Conservation (phyloP, 495 filamentous ascomycete species). For the Aspergillus nidulans region DNA sequence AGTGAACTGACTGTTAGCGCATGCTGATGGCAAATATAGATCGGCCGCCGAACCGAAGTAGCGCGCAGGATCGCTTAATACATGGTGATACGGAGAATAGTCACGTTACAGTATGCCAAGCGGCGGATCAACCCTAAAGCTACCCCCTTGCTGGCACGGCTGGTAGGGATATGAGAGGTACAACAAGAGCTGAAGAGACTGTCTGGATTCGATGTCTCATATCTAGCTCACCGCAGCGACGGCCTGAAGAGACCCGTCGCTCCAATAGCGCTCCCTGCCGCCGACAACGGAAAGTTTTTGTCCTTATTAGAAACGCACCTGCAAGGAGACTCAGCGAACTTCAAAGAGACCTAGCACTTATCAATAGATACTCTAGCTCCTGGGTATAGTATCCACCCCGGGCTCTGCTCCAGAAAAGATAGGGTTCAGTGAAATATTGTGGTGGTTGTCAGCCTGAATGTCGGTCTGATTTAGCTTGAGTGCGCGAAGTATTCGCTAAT, state of each 20-base stretch:
- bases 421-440: no score
- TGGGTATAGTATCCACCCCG: not conserved
- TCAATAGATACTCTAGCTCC: not conserved
- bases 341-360: not conserved
- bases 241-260: not conserved
- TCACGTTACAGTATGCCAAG: not conserved
- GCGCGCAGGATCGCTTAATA: not conserved
- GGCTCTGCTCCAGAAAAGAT: not conserved
- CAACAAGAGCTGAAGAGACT: not conserved
- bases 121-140: not conserved
- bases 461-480: no score
- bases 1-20: not conserved
- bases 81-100: not conserved
- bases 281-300: not conserved
- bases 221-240: not conserved
- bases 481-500: no score
- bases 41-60: constrained; percentile 2
- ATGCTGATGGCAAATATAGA: not conserved
- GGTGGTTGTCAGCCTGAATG: no score
- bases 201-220: constrained; percentile 12
- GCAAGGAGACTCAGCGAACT: constrained; percentile 17
- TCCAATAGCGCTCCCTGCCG: not conserved
- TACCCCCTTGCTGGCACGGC: constrained; percentile 13
- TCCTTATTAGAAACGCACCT: constrained; percentile 6
- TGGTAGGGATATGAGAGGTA: constrained; percentile 8